Evolutionary conservation across 2,329 filamentous ascomycete genomes (phyloP).

Genomic region (Phialemonium atrogriseum): DNA sequence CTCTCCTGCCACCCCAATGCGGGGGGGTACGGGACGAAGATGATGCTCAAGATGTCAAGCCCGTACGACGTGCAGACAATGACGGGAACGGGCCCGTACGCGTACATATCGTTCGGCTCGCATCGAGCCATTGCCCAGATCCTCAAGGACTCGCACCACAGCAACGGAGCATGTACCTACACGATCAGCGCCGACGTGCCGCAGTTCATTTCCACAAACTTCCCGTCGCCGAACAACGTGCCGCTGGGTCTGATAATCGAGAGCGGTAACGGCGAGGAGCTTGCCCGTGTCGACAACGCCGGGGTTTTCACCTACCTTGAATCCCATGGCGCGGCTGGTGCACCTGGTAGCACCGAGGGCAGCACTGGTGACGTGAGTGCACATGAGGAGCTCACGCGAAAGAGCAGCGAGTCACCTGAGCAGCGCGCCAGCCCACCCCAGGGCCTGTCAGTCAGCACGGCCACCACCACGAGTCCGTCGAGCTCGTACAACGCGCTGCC

Average conservation of each 20-base stretch:
- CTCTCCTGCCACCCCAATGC: slow-evolving; percentile 61
- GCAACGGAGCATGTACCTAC: slow-evolving; percentile 57
- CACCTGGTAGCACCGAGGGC: slow-evolving; percentile 18
- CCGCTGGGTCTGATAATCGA: slow-evolving; percentile 47
- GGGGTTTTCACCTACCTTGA: slow-evolving; percentile 36
- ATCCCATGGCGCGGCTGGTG: slow-evolving; percentile 13
- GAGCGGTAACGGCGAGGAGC: slow-evolving; percentile 40
- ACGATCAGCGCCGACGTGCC: slow-evolving; percentile 66
- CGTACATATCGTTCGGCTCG: slow-evolving; percentile 71
- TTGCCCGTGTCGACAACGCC: slow-evolving; percentile 39
- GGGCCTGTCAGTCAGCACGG: slow-evolving; percentile 20
- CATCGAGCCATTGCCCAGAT: slow-evolving; percentile 62
- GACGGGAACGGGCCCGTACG: slow-evolving; percentile 44
- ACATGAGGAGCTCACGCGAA: slow-evolving; percentile 32
- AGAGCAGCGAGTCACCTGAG: slow-evolving; percentile 33
- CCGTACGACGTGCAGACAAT: slow-evolving; percentile 61
- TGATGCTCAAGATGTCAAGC: slow-evolving; percentile 67
- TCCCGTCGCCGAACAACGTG: slow-evolving; percentile 37
- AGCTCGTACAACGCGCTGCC: slow-evolving; percentile 17
- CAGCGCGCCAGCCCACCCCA: slow-evolving; percentile 32
- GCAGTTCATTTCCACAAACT: slow-evolving; percentile 42
- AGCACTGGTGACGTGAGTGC: slow-evolving; percentile 22
- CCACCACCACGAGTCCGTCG: slow-evolving; percentile 20
- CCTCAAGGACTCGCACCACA: slow-evolving; percentile 50
- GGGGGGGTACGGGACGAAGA: slow-evolving; percentile 60